These are phyloP conservation scores for Rubroshorea leprosula DNA, from an alignment of 345 rosid species.

Conservation along the genomic window DNA sequence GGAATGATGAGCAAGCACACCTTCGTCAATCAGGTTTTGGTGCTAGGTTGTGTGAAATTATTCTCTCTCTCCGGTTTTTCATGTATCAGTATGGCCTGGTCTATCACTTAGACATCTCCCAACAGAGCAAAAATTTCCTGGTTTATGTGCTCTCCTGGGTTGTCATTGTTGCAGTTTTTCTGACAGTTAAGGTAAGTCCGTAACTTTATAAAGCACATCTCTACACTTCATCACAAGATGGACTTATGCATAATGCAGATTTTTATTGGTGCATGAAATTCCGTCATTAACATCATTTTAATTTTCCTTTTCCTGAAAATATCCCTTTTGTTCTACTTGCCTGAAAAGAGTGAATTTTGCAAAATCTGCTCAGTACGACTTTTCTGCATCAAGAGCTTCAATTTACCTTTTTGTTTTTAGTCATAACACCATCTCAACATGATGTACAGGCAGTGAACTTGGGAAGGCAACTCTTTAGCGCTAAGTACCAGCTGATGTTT, in stretches of 20 bases:
- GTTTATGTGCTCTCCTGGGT: constrained; percentile 93
- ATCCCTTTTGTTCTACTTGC: no score
- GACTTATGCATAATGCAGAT: no score
- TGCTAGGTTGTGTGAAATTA: constrained; percentile 64
- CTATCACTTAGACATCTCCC: constrained; percentile 95
- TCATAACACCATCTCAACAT: constrained; percentile 12
- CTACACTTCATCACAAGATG: neutral
- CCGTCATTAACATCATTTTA: no score
- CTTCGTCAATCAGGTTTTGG: constrained; percentile 66
- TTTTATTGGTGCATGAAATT: no score
- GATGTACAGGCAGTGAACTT: constrained; percentile 72
- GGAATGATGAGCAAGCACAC: constrained; percentile 89
- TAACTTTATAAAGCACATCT: no score
- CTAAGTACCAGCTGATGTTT: constrained; percentile 59
- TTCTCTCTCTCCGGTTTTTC: constrained; percentile 80
- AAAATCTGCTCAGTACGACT: neutral
- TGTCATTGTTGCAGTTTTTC: constrained; percentile 72
- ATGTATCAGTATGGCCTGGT: constrained; percentile 96
- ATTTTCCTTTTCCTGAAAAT: no score
- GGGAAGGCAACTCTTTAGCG: constrained; percentile 78
- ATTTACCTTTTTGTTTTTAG: neutral
- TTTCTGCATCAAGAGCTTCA: neutral
- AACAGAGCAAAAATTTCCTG: constrained; percentile 66
- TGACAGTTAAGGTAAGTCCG: constrained; percentile 65
- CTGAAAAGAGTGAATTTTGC: neutral